Evolutionary conservation across 164 flowering plant species (phyloP), one percentile per base, ranked within the genome.

Genomic region (Vitis amurensis): DNA sequence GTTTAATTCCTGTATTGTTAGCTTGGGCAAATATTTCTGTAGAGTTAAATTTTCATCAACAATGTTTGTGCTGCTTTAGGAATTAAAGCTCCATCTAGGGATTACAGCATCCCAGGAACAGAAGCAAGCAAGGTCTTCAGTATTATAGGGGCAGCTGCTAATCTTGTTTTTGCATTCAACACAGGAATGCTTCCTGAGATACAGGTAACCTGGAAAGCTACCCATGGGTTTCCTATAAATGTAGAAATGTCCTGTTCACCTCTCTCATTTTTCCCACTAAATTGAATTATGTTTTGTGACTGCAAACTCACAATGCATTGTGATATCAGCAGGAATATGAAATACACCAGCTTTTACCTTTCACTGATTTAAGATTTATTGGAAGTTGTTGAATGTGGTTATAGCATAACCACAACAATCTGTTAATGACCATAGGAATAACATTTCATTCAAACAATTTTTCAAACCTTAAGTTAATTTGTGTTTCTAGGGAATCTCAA

Each of bases 121-220:
- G 61, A 58, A 4, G 27, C 73, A 9, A 72, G 79, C 82, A 85
- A 75, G 77, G 74, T 90, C 27, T 95, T 95, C 63, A 85, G 84
- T 31, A 79, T 87, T 30, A 86, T 90, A 15, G 97, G 97, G 50
- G 94, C 94, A 68, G 44, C 83, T 61, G 99, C 97, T 9, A 93
- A 80, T 83, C 89, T 95, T 49, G 94, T 93, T 68, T 93, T 95
- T 71, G 89, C 97, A 44, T 95, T 83, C 80, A 95, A 95, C 61
- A 91, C 98, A 5, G 99, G 99, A 84, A 95, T 95, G 99, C 92
- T 95, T 73, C 99, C 99, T 16, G 98, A 95, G 78, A 93, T 95
- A 72, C 99, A 93, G 94, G 99, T 95, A 72, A 15, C 50, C 7
- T 37, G 44, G 7, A 37, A 37, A 37, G 44, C 44, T 37, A 37